phyloP scores from a whole-genome alignment of 306 rosid species.

The Neltuma alba region DNA sequence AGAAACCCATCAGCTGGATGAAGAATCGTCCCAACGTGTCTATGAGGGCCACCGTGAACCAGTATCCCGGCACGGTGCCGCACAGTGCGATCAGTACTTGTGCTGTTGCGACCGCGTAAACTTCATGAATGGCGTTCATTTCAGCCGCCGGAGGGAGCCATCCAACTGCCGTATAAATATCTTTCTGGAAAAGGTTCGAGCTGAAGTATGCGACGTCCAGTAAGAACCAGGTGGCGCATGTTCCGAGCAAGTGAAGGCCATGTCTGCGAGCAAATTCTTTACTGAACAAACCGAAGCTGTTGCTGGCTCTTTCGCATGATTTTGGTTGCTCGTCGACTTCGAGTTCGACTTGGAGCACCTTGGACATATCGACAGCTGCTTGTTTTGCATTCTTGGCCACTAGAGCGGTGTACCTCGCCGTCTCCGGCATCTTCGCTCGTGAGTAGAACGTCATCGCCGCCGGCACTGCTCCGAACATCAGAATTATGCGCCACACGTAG shows the following conservation, averaged over 20 bases:
- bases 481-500: constrained; percentile 48
- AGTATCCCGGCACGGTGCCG: constrained; percentile 56
- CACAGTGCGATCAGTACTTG: constrained; percentile 53
- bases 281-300: constrained; percentile 39
- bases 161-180: constrained; percentile 50
- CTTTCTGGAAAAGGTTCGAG: constrained; percentile 52
- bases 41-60: constrained; percentile 52
- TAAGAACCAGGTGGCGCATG: constrained; percentile 48
- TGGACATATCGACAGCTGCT: constrained; percentile 48
- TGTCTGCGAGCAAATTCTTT: constrained; percentile 36
- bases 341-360: constrained; percentile 34
- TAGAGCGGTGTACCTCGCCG: constrained; percentile 49
- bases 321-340: background rate
- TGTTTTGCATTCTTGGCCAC: constrained; percentile 43
- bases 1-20: constrained; percentile 50
- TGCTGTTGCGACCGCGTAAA: constrained; percentile 47
- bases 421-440: constrained; percentile 48
- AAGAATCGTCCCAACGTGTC: constrained; percentile 44
- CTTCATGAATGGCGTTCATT: constrained; percentile 55
- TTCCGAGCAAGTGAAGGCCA: constrained; percentile 45
- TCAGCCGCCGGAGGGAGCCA: constrained; percentile 44
- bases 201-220: constrained; percentile 53
- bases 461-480: constrained; percentile 49
- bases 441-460: constrained; percentile 39
- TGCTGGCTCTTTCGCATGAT: background rate